A percentile compares a stretch with the other conserved stretches of the same genome.
These are phyloP conservation scores for Geotrichum bryndzae DNA, from an alignment of 1,139 yeast genomes.

Conservation along the genomic window DNA sequence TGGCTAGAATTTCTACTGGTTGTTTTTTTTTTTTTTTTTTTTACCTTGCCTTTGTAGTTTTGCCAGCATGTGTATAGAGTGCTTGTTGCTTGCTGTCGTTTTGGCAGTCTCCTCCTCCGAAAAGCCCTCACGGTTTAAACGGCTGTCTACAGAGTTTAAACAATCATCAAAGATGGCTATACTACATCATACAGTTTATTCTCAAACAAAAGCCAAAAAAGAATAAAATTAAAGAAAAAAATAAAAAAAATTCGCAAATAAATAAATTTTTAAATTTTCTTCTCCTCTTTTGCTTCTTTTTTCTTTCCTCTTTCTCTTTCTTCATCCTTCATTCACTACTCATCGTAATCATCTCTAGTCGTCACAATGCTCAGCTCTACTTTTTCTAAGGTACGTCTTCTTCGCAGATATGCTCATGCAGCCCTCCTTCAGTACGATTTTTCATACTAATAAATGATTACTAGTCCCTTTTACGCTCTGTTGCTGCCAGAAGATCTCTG, in stretches of 20 bases:
- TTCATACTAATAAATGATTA: not conserved
- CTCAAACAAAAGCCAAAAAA: not conserved
- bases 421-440: not conserved
- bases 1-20: not conserved
- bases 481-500: constrained; percentile 23
- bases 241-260: not conserved
- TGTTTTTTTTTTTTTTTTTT: not conserved
- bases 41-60: not conserved
- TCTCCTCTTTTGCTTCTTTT: not conserved
- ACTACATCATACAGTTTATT: not conserved
- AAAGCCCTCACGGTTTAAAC: not conserved
- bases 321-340: not conserved
- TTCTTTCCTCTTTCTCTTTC: not conserved
- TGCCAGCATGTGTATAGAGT: not conserved
- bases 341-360: not conserved
- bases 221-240: not conserved
- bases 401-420: not conserved
- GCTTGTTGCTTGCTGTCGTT: not conserved
- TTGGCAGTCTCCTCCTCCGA: not conserved
- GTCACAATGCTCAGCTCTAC: not conserved
- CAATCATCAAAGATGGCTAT: not conserved
- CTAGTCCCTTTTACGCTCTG: constrained; percentile 17
- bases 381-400: not conserved
- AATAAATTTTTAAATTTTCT: not conserved
- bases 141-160: not conserved